phyloP scores from a whole-genome alignment of 1,284 basidiomycete species.

The Cutaneotrichosporon sp. region DNA sequence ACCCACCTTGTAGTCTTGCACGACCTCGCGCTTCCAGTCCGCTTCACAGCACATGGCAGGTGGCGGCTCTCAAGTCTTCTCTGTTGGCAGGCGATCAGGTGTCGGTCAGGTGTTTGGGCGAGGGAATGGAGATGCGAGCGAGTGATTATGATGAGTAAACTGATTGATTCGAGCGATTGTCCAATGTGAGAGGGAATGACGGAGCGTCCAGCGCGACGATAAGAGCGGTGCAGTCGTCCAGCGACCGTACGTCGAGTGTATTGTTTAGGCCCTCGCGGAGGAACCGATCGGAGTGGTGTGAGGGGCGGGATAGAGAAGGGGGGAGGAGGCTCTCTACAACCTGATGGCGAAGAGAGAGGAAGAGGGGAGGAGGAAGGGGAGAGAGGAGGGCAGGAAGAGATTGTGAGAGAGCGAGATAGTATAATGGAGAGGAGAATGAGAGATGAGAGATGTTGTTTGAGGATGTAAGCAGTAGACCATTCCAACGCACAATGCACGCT shows the following conservation, averaged over 20 bases:
- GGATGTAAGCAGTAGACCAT: too few species aligned
- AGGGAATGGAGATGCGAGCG: background rate
- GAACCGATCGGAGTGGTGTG: background rate
- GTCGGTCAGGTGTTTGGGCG: background rate
- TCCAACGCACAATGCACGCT: too few species aligned
- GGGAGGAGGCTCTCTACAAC: background rate
- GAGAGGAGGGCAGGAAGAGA: background rate
- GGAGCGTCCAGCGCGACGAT: too few species aligned
- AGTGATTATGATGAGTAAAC: background rate
- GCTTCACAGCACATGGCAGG: constrained; percentile 56
- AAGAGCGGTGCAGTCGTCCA: background rate
- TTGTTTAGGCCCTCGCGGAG: constrained; percentile 1
- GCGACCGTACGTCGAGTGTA: background rate
- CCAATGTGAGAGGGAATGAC: background rate
- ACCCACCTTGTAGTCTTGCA: constrained; percentile 91
- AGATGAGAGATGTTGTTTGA: too few species aligned
- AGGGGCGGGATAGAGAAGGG: background rate
- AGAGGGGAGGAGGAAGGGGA: background rate
- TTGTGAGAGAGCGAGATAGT: background rate
- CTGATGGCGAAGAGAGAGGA: background rate
- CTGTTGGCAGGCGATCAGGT: background rate
- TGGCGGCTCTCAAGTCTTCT: background rate
- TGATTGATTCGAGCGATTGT: background rate
- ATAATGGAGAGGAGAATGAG: background rate
- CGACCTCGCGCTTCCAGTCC: constrained; percentile 91